Conservation (phyloP, 495 filamentous ascomycete species). For the Xylaria sp. region DNA sequence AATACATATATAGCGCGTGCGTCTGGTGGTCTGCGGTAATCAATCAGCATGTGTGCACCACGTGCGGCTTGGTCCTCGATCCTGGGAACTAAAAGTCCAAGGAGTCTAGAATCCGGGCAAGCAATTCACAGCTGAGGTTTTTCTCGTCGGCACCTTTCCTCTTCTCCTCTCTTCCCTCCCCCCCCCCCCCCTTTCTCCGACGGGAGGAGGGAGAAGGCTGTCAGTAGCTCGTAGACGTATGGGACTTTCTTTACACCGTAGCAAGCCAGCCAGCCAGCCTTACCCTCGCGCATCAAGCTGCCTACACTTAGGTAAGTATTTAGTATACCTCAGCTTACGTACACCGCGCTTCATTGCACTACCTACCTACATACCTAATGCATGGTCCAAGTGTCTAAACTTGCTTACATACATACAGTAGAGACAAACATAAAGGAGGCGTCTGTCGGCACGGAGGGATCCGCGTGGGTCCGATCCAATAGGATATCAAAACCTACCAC, state of each 20-base stretch:
- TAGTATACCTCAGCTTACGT: no score
- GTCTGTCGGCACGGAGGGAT: constrained; percentile 12
- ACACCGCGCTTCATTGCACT: not conserved
- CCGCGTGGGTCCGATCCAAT: constrained; percentile 12
- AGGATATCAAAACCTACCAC: not conserved
- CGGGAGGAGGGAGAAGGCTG: not conserved
- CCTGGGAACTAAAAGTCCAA: not conserved
- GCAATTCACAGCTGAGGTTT: not conserved
- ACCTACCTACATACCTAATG: not conserved
- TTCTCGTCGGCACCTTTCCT: not conserved
- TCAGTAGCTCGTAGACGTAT: not conserved
- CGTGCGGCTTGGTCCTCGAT: not conserved
- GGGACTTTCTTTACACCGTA: constrained; percentile 4
- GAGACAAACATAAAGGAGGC: not conserved
- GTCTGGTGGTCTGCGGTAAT: constrained; percentile 5
- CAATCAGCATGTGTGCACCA: constrained; percentile 10
- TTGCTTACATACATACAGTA: no score
- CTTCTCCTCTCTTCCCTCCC: no score
- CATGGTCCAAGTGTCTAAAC: not conserved
- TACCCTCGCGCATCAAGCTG: constrained; percentile 4
- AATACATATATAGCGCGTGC: not conserved
- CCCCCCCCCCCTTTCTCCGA: no score
- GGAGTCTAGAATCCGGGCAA: constrained; percentile 10
- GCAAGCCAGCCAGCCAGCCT: no score
- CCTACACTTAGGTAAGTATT: not conserved